Evolutionary conservation across 345 rosid genomes (phyloP).

Genomic region (Cardamine chenopodiifolia): DNA sequence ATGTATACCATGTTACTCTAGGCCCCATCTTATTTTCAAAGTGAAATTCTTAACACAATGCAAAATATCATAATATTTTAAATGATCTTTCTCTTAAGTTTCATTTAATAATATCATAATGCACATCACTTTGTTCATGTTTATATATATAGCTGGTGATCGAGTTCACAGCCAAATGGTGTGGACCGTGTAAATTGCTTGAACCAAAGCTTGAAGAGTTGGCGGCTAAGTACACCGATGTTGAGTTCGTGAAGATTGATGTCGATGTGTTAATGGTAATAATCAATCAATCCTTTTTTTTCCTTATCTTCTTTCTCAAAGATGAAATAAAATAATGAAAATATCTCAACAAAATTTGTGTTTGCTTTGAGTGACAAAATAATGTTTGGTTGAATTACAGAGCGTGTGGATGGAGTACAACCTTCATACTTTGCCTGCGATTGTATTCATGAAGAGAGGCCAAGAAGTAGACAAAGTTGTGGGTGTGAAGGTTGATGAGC

Average conservation of each 20-base stretch:
- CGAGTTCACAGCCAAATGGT: slow-evolving; percentile 80
- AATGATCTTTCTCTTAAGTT: too few species aligned
- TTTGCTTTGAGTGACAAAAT: slow-evolving; percentile 15
- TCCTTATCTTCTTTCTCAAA: not conserved
- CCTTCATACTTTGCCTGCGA: slow-evolving; percentile 56
- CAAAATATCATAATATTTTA: too few species aligned
- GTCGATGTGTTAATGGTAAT: slow-evolving; percentile 64
- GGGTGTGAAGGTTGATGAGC: slow-evolving; percentile 58
- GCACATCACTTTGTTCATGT: not conserved
- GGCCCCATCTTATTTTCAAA: not conserved
- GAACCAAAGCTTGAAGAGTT: slow-evolving; percentile 58
- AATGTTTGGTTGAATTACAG: slow-evolving; percentile 39
- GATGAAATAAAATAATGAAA: not conserved
- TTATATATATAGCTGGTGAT: slow-evolving; percentile 55
- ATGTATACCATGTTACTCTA: too few species aligned
- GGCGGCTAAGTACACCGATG: slow-evolving; percentile 58
- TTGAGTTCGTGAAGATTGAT: slow-evolving; percentile 73
- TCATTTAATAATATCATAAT: too few species aligned
- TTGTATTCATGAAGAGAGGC: slow-evolving; percentile 67
- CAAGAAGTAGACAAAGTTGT: slow-evolving; percentile 57
- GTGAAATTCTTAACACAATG: not conserved
- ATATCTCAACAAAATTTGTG: not conserved
- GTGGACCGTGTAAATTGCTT: slow-evolving; percentile 69
- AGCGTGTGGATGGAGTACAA: slow-evolving; percentile 48
- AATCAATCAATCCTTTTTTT: not conserved